Percentiles rank a stretch among this genome's conserved stretches.
Conservation (phyloP, 129 eudicot genomes). For the Kitagawia praeruptora region DNA sequence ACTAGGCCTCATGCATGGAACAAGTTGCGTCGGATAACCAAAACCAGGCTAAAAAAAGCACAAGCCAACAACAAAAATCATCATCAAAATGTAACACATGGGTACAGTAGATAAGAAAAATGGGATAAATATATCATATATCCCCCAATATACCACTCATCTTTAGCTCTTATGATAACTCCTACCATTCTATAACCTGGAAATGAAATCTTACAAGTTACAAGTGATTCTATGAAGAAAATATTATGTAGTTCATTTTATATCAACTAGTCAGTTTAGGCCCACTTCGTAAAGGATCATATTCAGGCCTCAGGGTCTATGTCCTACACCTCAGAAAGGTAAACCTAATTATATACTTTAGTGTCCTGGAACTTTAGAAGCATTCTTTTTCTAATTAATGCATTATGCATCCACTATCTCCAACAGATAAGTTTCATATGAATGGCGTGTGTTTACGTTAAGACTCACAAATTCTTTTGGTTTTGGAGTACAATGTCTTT, state of each 20-base stretch:
- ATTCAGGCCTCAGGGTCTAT: neutral
- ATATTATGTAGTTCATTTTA: neutral
- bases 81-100: neutral
- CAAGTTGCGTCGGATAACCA: slow-evolving; percentile 91
- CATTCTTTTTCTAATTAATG: neutral
- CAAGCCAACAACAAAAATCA: neutral
- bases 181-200: neutral
- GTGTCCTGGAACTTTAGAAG: neutral
- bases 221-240: neutral
- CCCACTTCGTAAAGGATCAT: neutral
- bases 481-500: neutral
- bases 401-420: neutral
- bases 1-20: slow-evolving; percentile 78
- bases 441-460: neutral
- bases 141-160: neutral
- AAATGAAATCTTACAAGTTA: neutral
- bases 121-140: neutral
- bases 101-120: neutral
- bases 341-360: neutral
- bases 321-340: neutral
- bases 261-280: neutral
- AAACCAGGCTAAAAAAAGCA: slow-evolving; percentile 55
- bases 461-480: neutral
- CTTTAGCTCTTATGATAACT: neutral
- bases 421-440: neutral